Evolutionary conservation across 495 filamentous ascomycete species (phyloP).

Genomic region (Clavariopsis aquatica): DNA sequence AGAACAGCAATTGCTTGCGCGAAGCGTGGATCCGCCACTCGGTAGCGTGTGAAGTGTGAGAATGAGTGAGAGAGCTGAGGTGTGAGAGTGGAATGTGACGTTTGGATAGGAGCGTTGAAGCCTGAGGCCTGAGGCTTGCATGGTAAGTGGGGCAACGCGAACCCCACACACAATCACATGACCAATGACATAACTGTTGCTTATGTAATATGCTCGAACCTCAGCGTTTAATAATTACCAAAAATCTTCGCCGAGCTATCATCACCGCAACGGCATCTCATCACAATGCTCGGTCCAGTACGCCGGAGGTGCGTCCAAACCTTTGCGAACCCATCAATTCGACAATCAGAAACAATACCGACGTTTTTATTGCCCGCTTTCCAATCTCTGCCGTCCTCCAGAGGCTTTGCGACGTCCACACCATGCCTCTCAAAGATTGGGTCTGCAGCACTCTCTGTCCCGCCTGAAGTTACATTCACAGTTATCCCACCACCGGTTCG

Average conservation of each 20-base stretch:
- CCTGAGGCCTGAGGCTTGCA: background rate
- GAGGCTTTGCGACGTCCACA: conserved; percentile 72
- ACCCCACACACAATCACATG: background rate
- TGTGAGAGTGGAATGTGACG: background rate
- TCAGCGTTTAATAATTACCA: background rate
- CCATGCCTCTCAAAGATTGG: conserved; percentile 76
- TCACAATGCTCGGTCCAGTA: conserved; percentile 28
- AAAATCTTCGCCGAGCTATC: conserved; percentile 6
- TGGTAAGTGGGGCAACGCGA: background rate
- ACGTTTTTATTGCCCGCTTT: conserved; percentile 76
- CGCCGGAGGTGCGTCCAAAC: conserved; percentile 26
- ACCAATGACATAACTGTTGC: background rate
- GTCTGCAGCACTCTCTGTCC: conserved; percentile 75
- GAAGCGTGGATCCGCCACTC: background rate
- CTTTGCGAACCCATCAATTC: conserved; percentile 7
- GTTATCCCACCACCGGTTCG: conserved; percentile 56
- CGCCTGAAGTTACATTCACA: conserved; percentile 74
- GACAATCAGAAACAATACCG: conserved; percentile 54
- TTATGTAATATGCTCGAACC: conserved; percentile 18
- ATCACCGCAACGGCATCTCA: background rate
- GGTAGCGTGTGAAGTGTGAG: background rate
- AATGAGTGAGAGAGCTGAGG: background rate
- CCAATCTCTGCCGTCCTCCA: conserved; percentile 49
- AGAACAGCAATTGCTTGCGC: background rate
- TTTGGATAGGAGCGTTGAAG: background rate